phyloP scores from a whole-genome alignment of 495 filamentous ascomycete species.

The Tuber calosporum region DNA sequence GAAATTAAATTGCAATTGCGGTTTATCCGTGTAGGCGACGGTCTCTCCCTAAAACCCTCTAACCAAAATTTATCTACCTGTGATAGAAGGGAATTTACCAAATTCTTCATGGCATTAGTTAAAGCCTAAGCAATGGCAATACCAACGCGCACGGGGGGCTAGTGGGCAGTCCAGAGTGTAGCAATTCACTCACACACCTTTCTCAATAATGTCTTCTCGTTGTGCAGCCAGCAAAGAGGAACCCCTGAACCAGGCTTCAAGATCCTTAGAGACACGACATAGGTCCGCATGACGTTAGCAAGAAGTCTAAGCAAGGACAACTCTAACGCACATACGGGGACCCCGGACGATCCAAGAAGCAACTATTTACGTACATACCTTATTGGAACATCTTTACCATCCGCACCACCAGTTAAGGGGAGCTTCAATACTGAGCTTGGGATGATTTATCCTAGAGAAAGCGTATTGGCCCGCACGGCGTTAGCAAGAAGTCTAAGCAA shows the following conservation, averaged over 20 bases:
- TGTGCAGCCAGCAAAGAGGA: neutral
- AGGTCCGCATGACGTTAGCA: neutral
- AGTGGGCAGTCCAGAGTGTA: too few species aligned
- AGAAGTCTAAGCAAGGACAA: neutral
- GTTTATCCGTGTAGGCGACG: neutral
- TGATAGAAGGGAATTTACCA: neutral
- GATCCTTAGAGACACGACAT: neutral
- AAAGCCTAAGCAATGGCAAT: neutral
- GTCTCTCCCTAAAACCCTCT: neutral
- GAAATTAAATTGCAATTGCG: neutral
- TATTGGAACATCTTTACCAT: too few species aligned
- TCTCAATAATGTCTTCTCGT: too few species aligned
- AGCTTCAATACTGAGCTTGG: too few species aligned
- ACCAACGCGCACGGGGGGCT: too few species aligned
- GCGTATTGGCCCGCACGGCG: neutral
- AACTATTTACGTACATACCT: too few species aligned
- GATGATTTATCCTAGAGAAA: neutral
- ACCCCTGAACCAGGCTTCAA: neutral
- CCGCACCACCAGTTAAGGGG: too few species aligned
- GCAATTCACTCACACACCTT: too few species aligned
- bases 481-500: conserved; percentile 2
- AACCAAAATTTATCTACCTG: neutral
- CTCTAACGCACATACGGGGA: neutral
- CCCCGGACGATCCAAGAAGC: neutral
- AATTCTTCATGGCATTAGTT: neutral